These are phyloP conservation scores for Scopulariopsis brevicaulis DNA, from an alignment of 2,329 filamentous ascomycete species.

Conservation along the genomic window DNA sequence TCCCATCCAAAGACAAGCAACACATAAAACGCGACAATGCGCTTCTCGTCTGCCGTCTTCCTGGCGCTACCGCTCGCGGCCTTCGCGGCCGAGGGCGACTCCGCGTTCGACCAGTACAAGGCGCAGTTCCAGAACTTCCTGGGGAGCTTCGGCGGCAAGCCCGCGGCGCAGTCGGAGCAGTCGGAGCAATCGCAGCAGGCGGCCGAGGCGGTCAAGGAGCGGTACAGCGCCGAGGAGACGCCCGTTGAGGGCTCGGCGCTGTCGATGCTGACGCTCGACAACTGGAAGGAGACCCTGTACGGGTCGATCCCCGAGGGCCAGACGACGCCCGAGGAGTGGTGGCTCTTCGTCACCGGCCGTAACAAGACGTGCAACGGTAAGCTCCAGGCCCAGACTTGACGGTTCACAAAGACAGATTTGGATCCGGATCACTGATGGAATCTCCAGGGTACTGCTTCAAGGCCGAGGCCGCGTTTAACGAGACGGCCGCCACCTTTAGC, in stretches of 20 bases:
- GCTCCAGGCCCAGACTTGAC: constrained; percentile 11
- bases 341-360: constrained; percentile 61
- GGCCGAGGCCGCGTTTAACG: constrained; percentile 55
- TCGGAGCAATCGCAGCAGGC: neutral
- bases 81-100: constrained; percentile 26
- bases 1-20: neutral
- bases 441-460: constrained; percentile 50
- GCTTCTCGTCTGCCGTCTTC: constrained; percentile 39
- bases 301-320: constrained; percentile 45
- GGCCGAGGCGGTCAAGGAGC: neutral
- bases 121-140: constrained; percentile 54
- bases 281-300: constrained; percentile 61
- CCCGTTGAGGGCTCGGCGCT: constrained; percentile 16
- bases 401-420: neutral
- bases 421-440: neutral
- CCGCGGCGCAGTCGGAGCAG: constrained; percentile 15
- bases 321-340: constrained; percentile 62
- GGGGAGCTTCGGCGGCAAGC: constrained; percentile 42
- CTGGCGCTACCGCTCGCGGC: constrained; percentile 45
- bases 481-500: constrained; percentile 53
- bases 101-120: constrained; percentile 43
- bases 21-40: constrained; percentile 32
- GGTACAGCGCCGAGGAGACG: constrained; percentile 32
- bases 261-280: constrained; percentile 49
- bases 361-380: constrained; percentile 67